Conservation (phyloP, 2,329 filamentous ascomycete species). For the Phialophora chinensis region DNA sequence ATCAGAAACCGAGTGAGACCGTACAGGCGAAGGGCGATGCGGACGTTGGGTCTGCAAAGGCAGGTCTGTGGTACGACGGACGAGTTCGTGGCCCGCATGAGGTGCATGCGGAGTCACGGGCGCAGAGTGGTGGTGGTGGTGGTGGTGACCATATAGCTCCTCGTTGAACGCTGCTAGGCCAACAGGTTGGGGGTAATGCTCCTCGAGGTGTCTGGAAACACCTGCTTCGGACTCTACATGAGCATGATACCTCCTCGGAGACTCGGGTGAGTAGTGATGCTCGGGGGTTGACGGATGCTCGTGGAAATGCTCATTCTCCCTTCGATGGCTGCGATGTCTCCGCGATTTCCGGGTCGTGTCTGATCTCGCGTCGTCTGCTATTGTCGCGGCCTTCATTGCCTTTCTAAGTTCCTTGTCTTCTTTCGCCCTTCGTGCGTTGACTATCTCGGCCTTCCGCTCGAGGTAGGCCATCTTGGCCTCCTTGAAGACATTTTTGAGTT, state of each 20-base stretch:
- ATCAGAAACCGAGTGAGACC: conserved; percentile 38
- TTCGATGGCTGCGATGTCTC: conserved; percentile 37
- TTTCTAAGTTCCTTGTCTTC: conserved; percentile 66
- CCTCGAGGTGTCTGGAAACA: not conserved
- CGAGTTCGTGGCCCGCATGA: conserved; percentile 22
- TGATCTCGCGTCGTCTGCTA: conserved; percentile 55
- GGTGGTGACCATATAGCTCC: conserved; percentile 33
- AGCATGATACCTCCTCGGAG: conserved; percentile 15
- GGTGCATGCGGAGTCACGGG: conserved; percentile 42
- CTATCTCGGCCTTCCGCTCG: conserved; percentile 83
- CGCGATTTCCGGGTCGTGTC: conserved; percentile 49
- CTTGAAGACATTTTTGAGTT: conserved; percentile 87
- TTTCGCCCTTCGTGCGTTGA: conserved; percentile 69
- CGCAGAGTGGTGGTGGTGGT: conserved; percentile 35
- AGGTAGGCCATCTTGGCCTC: conserved; percentile 87
- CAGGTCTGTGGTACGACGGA: conserved; percentile 38
- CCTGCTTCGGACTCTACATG: conserved; percentile 1
- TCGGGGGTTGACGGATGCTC: conserved; percentile 21
- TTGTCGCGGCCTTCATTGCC: conserved; percentile 57
- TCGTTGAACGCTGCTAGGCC: conserved; percentile 39
- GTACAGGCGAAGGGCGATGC: conserved; percentile 28
- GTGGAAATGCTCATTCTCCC: conserved; percentile 39
- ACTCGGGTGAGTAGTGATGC: conserved; percentile 27
- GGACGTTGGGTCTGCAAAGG: conserved; percentile 25
- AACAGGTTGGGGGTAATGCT: conserved; percentile 4